Base-by-base conservation (phyloP, 2,329 filamentous ascomycete genomes). In the Stagonosporopsis tanaceti region DNA sequence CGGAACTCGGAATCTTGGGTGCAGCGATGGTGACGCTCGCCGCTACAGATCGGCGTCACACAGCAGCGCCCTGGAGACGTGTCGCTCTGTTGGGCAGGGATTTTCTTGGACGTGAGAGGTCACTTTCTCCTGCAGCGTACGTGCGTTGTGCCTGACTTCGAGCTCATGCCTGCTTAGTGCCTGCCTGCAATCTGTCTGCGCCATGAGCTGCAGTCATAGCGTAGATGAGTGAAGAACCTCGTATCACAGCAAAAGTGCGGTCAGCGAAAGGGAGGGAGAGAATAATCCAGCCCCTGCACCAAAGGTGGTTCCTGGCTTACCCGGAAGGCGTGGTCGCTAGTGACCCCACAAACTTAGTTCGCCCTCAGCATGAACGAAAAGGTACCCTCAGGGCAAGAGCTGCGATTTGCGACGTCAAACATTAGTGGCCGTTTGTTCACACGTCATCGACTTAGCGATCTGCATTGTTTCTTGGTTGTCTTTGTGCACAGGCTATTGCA, bases 61-160 rank as follows among this genome's bases (percentile, higher is more conserved):
- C 32, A 17, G 30, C 20, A 22, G 12, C 20, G 41, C 50, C 38
- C 27, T 17, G 8, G 20, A 9, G 11, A 17, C 14, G 11, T 34
- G 25, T 39, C 35, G 7, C 12, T 9, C 6, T 34, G 22, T 12
- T 24, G 15, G 28, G n/a, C 22, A 46, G 34, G 27, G 24, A 25
- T 7, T 34, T 34, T 20, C 22, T 39, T 39, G 25, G 30, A 20
- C 22, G 32, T 38, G 32, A 51, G 39, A 44, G 30, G 24, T n/a
- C 22, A 34, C 24, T 27, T 24, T 39, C 22, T 46, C 25, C 35
- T 46, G 50, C 50, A 32, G 34, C 15, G 3, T 22, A 1, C n/a
- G 24, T 34, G 50, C 35, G 32, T 22, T 9, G 50, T 46, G 5
- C 42, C 41, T 40, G 41, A 32, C 27, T 53, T 38, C 25, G 34